These are phyloP conservation scores for Monosporascus sp. DNA, from an alignment of 2,329 filamentous ascomycete species.

Conservation along the genomic window DNA sequence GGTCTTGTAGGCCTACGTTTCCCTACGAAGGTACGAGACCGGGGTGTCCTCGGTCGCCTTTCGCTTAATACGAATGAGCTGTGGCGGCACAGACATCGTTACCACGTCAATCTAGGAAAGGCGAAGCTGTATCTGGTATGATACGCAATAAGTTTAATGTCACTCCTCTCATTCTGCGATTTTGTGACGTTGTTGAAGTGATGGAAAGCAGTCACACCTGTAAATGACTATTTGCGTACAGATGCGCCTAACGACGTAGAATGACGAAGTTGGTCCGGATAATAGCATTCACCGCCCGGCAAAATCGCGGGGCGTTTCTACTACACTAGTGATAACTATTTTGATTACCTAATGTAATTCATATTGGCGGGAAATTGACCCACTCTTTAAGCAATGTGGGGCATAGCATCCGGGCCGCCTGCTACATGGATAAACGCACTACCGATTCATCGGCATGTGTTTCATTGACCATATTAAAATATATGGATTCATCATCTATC, in stretches of 20 bases:
- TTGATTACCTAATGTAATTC: background rate
- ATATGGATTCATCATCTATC: too few species aligned
- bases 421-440: too few species aligned
- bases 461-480: too few species aligned
- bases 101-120: background rate
- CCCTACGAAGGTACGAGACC: conserved; percentile 51
- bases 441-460: too few species aligned
- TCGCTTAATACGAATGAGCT: conserved; percentile 56
- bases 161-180: too few species aligned
- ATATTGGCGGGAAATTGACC: background rate
- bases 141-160: background rate
- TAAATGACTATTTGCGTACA: background rate
- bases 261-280: background rate
- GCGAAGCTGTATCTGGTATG: background rate
- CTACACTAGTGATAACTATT: too few species aligned
- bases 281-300: conserved; percentile 7
- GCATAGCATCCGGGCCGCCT: too few species aligned
- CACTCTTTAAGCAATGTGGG: background rate
- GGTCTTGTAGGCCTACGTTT: conserved; percentile 5
- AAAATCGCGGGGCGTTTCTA: conserved; percentile 6
- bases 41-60: conserved; percentile 50
- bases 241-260: background rate
- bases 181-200: background rate
- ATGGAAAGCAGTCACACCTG: too few species aligned
- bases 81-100: conserved; percentile 52